A percentile compares a stretch with the other conserved stretches of the same genome.
Conservation (phyloP, 176 grass and related monocot genomes). For the Otatea glauca region DNA sequence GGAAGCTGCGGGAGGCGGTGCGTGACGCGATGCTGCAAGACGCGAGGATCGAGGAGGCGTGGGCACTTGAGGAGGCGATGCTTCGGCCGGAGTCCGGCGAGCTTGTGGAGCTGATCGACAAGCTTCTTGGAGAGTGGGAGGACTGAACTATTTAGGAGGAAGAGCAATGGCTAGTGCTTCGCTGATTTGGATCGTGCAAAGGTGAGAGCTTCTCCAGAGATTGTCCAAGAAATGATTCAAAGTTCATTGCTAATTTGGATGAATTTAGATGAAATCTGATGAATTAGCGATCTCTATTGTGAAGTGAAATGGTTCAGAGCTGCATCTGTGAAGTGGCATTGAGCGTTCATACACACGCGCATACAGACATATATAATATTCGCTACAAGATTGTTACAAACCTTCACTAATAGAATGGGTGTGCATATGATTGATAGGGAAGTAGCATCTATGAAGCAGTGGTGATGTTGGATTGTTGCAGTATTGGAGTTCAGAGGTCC, state of each 20-base stretch:
- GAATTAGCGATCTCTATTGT: neutral
- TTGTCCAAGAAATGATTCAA: neutral
- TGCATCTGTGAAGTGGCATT: neutral
- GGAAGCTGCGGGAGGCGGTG: conserved; percentile 42
- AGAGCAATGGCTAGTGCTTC: neutral
- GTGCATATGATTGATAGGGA: neutral
- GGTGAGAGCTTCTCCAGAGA: neutral
- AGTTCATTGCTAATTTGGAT: neutral
- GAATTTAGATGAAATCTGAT: neutral
- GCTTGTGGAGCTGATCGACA: conserved; percentile 44
- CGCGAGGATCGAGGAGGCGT: conserved; percentile 56
- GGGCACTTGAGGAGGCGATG: conserved; percentile 48
- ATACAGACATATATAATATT: neutral
- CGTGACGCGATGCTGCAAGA: conserved; percentile 53
- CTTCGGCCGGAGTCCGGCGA: conserved; percentile 29
- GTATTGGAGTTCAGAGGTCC: neutral
- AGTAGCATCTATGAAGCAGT: neutral
- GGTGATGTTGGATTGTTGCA: neutral
- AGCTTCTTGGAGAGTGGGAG: conserved; percentile 54
- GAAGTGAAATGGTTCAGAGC: neutral
- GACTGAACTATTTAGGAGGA: neutral
- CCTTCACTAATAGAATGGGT: neutral
- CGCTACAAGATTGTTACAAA: neutral
- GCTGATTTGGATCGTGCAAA: neutral
- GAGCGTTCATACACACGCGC: neutral